phyloP scores from a whole-genome alignment of 352 stramenopile genomes.

The Pythium volutum region DNA sequence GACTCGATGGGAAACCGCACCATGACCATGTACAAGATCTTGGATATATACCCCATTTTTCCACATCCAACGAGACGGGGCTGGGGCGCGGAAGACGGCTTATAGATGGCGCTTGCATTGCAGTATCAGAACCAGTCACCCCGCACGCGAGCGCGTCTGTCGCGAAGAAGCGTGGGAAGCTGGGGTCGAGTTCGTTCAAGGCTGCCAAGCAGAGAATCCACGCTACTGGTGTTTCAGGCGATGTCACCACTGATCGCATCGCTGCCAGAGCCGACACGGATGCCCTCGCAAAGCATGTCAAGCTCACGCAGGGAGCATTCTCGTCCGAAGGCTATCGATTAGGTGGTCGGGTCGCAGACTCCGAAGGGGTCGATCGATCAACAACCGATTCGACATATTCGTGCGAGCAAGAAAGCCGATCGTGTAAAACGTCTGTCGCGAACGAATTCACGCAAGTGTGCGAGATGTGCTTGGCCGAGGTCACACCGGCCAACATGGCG shows the following conservation, averaged over 20 bases:
- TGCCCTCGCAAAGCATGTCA: slow-evolving; percentile 22
- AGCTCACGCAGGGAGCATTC: slow-evolving; percentile 26
- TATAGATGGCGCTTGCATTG: slow-evolving; percentile 16
- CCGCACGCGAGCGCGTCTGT: neutral
- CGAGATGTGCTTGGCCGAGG: slow-evolving; percentile 29
- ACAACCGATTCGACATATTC: neutral
- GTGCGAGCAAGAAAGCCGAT: neutral
- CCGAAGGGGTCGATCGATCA: neutral
- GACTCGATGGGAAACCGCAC: neutral
- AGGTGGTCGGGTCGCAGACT: neutral
- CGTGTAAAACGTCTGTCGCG: neutral
- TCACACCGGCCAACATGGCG: slow-evolving; percentile 30
- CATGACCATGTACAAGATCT: neutral
- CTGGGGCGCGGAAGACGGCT: slow-evolving; percentile 12
- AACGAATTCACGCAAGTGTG: neutral
- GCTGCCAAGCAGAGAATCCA: slow-evolving; percentile 9
- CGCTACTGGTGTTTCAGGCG: neutral
- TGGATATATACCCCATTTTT: neutral
- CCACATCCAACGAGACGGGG: neutral
- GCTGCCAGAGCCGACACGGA: slow-evolving; percentile 8
- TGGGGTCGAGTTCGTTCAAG: slow-evolving; percentile 13
- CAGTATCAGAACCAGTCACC: neutral
- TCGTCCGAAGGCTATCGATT: slow-evolving; percentile 27
- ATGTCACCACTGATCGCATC: neutral
- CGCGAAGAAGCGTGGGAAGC: neutral